These are phyloP conservation scores for Garcia nutans DNA, from an alignment of 345 rosid genomes.

Conservation along the genomic window DNA sequence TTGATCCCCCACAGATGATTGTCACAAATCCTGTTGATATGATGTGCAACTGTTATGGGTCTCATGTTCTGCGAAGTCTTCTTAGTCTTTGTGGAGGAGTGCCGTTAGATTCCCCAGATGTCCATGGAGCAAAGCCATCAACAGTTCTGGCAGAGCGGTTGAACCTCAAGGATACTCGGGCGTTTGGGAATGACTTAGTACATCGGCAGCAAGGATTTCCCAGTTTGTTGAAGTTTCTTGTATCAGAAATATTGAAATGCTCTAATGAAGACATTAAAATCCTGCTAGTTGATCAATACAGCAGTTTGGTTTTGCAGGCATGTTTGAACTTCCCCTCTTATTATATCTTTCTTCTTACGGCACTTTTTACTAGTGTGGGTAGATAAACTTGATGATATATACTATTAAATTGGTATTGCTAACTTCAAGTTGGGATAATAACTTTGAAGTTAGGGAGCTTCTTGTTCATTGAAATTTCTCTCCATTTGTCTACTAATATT, in stretches of 20 bases:
- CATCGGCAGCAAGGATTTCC: conserved; percentile 61
- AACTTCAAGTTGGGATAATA: neutral
- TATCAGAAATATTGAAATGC: conserved; percentile 60
- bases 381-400: neutral
- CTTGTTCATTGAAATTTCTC: neutral
- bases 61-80: conserved; percentile 92
- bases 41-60: conserved; percentile 80
- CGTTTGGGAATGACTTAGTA: conserved; percentile 31
- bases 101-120: conserved; percentile 64
- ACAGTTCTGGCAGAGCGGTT: conserved; percentile 62
- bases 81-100: conserved; percentile 89
- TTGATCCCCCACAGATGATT: conserved; percentile 52
- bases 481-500: neutral
- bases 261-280: conserved; percentile 44
- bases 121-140: conserved; percentile 64
- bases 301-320: conserved; percentile 95
- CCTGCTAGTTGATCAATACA: conserved; percentile 64
- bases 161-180: conserved; percentile 51
- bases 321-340: conserved; percentile 16
- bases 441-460: neutral
- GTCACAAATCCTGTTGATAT: conserved; percentile 55
- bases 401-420: neutral
- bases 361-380: neutral
- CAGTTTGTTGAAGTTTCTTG: conserved; percentile 51
- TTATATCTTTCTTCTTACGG: neutral